Evolutionary conservation across 768 basidiomycete genomes (phyloP), one percentile per base, ranked within the genome.

Genomic region (Mycena sanguinolenta): DNA sequence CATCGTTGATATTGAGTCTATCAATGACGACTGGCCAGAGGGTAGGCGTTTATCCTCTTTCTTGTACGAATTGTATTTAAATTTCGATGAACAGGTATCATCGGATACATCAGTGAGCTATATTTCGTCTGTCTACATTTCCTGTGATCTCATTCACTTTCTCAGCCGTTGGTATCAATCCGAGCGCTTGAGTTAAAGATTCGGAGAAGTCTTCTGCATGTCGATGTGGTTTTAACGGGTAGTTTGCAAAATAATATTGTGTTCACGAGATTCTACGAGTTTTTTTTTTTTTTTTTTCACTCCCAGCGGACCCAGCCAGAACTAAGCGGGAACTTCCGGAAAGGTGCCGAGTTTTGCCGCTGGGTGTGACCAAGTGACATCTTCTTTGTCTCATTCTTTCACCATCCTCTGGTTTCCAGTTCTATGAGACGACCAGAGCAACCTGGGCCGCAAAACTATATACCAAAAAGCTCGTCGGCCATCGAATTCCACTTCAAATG

Each of bases 1-100:
- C 42, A 71, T 80, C 14, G 68, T 80, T 12, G 74, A 77, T 21
- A 32, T 54, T 19, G 53, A 54, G 53, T 3, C 3, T 2, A 54
- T 54, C 27, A 8, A 54, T n/a, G 53, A 54, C 14, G 53, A 54
- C 30, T 54, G 53, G 79, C 77, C 79, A 46, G 77, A 77, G 46
- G 77, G 78, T 65, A 65, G 49, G 54, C 32, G 2, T 2, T 3
- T 17, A 4, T 14, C 2, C 6, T 19, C 9, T 27, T 62, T 39
- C 38, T 0, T 19, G 23, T 4, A 14, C 12, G 9, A 10, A 44
- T 52, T n/a, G 4, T 30, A 34, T 23, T 53, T 38, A 5, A 58
- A 14, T 12, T 23, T 55, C 19, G 42, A 44, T 19, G n/a, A 59
- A 38, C 19, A 68, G 67, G 67, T 25, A 63, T 68, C 21, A 63